Conservation (phyloP, 257 asterid species). For the Solanum chaucha region DNA sequence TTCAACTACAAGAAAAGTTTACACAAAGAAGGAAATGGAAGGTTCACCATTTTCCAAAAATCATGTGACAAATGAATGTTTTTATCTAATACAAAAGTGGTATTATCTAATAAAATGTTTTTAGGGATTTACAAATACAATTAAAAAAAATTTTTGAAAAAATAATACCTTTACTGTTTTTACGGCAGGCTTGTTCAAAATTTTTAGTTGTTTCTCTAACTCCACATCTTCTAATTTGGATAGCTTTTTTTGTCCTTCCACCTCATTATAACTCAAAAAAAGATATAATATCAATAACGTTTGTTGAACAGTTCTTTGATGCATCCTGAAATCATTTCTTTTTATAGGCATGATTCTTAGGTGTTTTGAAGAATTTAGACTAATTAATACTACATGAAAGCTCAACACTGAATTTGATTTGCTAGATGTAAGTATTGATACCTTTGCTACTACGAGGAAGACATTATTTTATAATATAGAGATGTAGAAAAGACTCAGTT, state of each 20-base stretch:
- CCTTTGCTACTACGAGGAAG: not conserved
- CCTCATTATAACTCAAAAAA: not conserved
- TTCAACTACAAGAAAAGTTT: too few species aligned
- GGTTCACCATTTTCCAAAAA: not conserved
- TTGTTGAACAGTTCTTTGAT: not conserved
- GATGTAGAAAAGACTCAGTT: not conserved
- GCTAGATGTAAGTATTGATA: too few species aligned
- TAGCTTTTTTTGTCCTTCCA: not conserved
- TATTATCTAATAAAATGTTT: too few species aligned
- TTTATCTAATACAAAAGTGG: not conserved
- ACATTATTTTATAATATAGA: too few species aligned
- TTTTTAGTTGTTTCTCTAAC: not conserved
- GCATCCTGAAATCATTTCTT: not conserved
- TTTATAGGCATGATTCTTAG: not conserved
- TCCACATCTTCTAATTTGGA: not conserved
- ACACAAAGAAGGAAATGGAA: not conserved
- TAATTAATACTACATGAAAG: not conserved
- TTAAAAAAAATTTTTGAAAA: not conserved
- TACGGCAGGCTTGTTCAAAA: not conserved
- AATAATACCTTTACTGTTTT: not conserved
- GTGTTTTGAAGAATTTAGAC: not conserved
- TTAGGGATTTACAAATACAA: not conserved
- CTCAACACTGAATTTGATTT: not conserved
- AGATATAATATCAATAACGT: too few species aligned
- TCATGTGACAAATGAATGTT: not conserved